A percentile compares a stretch with the other conserved stretches of the same genome.
Evolutionary conservation across 2,329 filamentous ascomycete species (phyloP).

Genomic region (Daldinia sp.): DNA sequence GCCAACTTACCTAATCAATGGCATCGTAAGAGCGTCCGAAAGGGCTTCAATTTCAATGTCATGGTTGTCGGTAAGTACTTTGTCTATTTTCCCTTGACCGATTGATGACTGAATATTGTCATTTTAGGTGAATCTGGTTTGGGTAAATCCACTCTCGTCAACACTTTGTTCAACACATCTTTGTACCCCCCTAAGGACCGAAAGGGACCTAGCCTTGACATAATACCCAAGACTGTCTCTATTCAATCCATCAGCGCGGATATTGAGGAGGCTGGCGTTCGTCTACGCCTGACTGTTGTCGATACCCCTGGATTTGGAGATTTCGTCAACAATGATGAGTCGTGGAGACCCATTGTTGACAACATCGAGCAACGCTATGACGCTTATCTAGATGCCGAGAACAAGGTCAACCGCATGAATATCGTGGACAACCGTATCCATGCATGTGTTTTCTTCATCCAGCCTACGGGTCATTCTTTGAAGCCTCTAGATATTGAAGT

Average conservation of each 20-base stretch:
- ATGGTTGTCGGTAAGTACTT: conserved; percentile 93
- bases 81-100: not conserved
- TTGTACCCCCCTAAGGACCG: conserved; percentile 98
- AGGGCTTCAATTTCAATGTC: conserved; percentile 99
- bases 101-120: conserved; percentile 17
- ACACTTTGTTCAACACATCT: conserved; percentile 99
- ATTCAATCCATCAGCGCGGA: conserved; percentile 96
- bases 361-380: conserved; percentile 99
- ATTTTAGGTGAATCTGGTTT: conserved; percentile 92
- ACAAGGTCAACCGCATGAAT: conserved; percentile 99
- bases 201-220: conserved; percentile 95
- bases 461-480: conserved; percentile 96
- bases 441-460: conserved; percentile 99
- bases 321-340: conserved; percentile 99
- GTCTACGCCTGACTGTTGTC: conserved; percentile 93
- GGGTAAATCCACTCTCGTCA: conserved; percentile 98
- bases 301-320: conserved; percentile 98
- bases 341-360: conserved; percentile 98
- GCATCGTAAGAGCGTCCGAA: conserved; percentile 99
- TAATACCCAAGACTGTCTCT: conserved; percentile 96
- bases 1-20: conserved; percentile 99
- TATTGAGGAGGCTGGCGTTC: conserved; percentile 98
- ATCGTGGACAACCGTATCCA: conserved; percentile 99
- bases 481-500: conserved; percentile 99
- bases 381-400: conserved; percentile 97